phyloP scores from a whole-genome alignment of 345 rosid species.

The Lenwebbia sp. region DNA sequence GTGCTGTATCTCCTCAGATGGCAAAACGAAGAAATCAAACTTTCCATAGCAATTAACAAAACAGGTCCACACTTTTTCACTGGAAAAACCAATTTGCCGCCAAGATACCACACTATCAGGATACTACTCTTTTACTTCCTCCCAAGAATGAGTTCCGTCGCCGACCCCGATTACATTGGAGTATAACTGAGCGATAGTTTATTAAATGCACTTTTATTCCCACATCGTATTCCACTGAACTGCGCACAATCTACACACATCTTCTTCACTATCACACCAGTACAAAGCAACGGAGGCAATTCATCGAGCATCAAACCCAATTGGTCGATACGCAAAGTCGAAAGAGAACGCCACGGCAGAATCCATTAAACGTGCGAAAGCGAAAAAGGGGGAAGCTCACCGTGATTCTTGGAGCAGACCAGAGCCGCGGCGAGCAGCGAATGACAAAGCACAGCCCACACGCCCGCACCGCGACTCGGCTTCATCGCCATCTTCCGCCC shows the following conservation, averaged over 20 bases:
- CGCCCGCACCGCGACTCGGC: conserved; percentile 2
- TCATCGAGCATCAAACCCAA: neutral
- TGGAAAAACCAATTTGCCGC: neutral
- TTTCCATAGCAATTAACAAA: neutral
- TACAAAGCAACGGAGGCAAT: neutral
- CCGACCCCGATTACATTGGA: neutral
- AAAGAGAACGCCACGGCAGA: neutral
- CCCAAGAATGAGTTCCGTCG: neutral
- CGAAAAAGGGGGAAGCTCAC: conserved; percentile 12
- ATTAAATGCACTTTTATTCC: neutral
- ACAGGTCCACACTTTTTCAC: neutral
- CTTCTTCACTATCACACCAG: neutral
- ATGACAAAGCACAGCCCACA: conserved; percentile 14
- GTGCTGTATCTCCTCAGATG: neutral
- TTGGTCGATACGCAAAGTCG: neutral
- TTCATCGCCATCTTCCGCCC: neutral
- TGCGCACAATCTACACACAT: neutral
- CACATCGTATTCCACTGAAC: neutral
- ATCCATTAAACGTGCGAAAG: neutral
- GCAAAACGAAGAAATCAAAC: neutral
- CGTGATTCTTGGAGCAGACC: conserved; percentile 46
- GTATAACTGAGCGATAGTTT: neutral
- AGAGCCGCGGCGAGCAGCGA: conserved; percentile 24
- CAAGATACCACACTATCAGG: neutral
- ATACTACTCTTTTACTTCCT: neutral